These are phyloP conservation scores for Chaetoceros tenuissimus DNA, from an alignment of 108 stramenopile genomes.

Conservation along the genomic window DNA sequence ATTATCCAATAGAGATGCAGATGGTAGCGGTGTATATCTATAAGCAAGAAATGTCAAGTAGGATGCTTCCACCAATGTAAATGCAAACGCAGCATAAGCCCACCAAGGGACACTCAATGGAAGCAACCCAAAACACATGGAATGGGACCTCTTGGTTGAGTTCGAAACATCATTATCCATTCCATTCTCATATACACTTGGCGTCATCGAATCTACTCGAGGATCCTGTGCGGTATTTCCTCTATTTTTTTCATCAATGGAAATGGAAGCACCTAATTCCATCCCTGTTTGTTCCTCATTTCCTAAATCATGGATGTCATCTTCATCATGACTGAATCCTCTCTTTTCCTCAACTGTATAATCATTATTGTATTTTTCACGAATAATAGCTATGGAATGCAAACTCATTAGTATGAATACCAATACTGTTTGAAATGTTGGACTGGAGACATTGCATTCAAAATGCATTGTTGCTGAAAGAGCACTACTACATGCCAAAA, in stretches of 20 bases:
- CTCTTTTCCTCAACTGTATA: background rate
- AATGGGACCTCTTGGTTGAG: background rate
- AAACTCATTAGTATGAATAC: background rate
- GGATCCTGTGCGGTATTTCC: too few relatives aligned
- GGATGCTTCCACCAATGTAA: background rate
- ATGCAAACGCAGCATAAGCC: background rate
- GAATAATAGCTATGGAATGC: background rate
- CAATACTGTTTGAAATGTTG: background rate
- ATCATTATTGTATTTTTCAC: background rate
- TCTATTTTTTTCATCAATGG: too few relatives aligned
- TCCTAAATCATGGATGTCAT: too few relatives aligned
- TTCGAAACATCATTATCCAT: background rate
- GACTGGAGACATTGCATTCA: background rate
- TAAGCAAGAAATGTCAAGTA: conserved; percentile 1
- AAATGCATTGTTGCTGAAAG: background rate
- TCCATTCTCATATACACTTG: too few relatives aligned
- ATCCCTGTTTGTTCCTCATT: too few relatives aligned
- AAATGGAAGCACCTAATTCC: too few relatives aligned
- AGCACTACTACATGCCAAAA: background rate
- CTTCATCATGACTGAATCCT: background rate
- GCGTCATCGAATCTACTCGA: too few relatives aligned
- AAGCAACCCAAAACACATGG: background rate
- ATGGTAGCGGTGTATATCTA: conserved; percentile 74
- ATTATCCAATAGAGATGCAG: conserved; percentile 85
- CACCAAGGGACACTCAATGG: background rate